Percentiles rank a stretch among this genome's conserved stretches.
phyloP scores from a whole-genome alignment of 345 rosid species.

The Citrus unshiu region DNA sequence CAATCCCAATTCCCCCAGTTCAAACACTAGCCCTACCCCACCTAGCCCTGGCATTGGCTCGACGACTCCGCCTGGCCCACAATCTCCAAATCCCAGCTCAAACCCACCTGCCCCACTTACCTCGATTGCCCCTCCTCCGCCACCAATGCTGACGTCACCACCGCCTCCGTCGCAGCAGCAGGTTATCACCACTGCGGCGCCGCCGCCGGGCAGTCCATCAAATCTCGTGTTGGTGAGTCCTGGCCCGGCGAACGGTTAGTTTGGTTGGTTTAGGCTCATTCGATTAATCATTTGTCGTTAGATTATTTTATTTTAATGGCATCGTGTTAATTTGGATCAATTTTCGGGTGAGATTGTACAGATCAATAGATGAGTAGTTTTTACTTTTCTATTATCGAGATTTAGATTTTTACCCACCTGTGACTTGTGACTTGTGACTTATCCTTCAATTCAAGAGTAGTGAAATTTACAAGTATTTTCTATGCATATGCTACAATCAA shows the following conservation, averaged over 20 bases:
- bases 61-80: constrained; percentile 19
- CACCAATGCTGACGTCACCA: constrained; percentile 22
- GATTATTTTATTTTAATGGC: neutral
- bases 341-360: constrained; percentile 3
- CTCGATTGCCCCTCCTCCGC: constrained; percentile 20
- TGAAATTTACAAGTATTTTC: neutral
- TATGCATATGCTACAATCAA: neutral
- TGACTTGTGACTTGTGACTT: too few species aligned
- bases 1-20: too few species aligned
- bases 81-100: constrained; percentile 21
- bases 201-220: constrained; percentile 65
- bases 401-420: neutral
- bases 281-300: too few species aligned
- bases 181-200: constrained; percentile 16
- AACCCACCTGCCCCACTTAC: constrained; percentile 32
- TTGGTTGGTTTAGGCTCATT: constrained; percentile 2
- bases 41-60: constrained; percentile 28
- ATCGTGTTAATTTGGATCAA: neutral
- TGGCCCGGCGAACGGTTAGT: constrained; percentile 58
- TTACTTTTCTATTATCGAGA: neutral
- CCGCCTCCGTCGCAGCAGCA: constrained; percentile 18
- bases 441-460: neutral
- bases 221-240: constrained; percentile 43
- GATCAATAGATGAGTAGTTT: neutral
- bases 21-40: constrained; percentile 13